These are phyloP conservation scores for Coccomyxa sp. DNA, from an alignment of 139 green algal species.

Conservation along the genomic window DNA sequence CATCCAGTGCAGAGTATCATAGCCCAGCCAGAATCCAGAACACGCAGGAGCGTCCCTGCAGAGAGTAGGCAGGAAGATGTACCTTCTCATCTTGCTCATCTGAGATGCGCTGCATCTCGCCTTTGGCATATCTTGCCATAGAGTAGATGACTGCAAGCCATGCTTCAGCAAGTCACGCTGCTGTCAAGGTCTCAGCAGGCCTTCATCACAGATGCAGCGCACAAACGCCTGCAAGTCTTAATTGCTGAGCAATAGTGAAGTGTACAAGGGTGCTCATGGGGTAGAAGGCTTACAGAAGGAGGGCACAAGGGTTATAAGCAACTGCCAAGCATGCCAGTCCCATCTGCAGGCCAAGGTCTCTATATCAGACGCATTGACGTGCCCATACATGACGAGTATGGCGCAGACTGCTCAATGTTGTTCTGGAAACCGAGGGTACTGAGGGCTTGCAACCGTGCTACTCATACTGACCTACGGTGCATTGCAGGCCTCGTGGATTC, in stretches of 20 bases:
- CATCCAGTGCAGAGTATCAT: no score
- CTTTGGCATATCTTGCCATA: constrained; percentile 21
- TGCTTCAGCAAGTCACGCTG: background rate
- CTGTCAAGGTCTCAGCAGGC: no score
- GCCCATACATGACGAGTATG: no score
- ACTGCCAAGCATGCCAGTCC: constrained; percentile 40
- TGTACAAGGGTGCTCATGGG: background rate
- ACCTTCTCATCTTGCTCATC: background rate
- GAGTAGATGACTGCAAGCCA: constrained; percentile 16
- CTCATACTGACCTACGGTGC: no score
- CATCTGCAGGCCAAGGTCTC: no score
- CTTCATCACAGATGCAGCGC: background rate
- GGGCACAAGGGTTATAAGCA: constrained; percentile 30
- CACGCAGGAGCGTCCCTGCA: no score
- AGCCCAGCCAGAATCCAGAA: no score
- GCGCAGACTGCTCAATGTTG: no score
- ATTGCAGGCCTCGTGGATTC: background rate
- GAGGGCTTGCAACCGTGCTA: no score
- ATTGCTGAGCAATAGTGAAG: background rate
- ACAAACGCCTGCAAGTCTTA: background rate
- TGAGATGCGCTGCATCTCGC: constrained; percentile 19
- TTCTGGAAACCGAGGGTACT: no score
- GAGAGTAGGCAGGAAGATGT: no score
- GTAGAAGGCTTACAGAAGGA: constrained; percentile 16
- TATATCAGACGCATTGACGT: no score